Conservation (phyloP, 2,329 filamentous ascomycete genomes). For the Nakataea oryzae region DNA sequence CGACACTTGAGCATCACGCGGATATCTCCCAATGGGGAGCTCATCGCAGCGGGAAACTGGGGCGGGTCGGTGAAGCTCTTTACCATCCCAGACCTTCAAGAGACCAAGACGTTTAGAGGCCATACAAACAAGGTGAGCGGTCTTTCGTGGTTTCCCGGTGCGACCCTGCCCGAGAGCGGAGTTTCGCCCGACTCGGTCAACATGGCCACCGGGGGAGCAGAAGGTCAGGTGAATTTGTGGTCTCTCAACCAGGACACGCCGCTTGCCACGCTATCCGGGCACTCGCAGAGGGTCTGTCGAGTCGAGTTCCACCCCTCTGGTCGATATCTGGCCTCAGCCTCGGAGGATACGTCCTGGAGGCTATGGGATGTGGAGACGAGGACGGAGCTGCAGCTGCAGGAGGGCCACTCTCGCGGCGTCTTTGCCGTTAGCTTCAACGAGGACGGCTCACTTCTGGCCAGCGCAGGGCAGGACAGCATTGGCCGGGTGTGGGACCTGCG, state of each 20-base stretch:
- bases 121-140: constrained; percentile 87
- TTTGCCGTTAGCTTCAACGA: constrained; percentile 83
- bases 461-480: constrained; percentile 88
- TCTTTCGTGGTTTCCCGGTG: constrained; percentile 78
- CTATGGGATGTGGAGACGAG: constrained; percentile 88
- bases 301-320: constrained; percentile 94
- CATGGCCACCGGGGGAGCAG: constrained; percentile 81
- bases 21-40: constrained; percentile 75
- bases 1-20: constrained; percentile 85
- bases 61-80: constrained; percentile 80
- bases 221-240: constrained; percentile 84
- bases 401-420: constrained; percentile 90
- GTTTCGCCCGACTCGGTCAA: constrained; percentile 69
- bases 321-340: constrained; percentile 80
- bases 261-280: constrained; percentile 69
- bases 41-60: constrained; percentile 88
- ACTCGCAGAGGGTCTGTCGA: constrained; percentile 78
- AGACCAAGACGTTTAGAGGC: constrained; percentile 65
- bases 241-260: constrained; percentile 80
- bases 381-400: constrained; percentile 76
- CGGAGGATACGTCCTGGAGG: constrained; percentile 93
- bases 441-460: constrained; percentile 83
- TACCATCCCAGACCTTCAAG: constrained; percentile 70
- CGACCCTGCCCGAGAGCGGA: constrained; percentile 60
- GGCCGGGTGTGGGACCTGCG: constrained; percentile 92